Percentiles rank a stretch among this genome's conserved stretches.
These are phyloP conservation scores for Globisporangium okanoganense DNA, from an alignment of 352 stramenopile species.

Conservation along the genomic window DNA sequence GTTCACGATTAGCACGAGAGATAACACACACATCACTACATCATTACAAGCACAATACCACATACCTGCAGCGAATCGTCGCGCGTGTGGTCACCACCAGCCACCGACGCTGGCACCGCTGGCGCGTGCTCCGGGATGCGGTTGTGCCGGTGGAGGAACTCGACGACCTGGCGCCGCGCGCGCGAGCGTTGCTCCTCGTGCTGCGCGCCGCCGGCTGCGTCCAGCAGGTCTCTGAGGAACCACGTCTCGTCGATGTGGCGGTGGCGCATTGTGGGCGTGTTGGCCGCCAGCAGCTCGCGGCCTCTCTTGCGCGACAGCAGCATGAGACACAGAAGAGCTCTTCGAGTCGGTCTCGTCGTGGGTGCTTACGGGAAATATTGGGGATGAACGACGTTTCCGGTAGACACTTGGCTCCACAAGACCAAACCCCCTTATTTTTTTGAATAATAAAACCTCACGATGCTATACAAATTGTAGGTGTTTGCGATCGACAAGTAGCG, in stretches of 20 bases:
- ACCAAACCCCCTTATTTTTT: no score
- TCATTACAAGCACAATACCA: neutral
- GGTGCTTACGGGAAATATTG: conserved; percentile 1
- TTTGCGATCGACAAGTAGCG: no score
- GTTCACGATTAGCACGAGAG: neutral
- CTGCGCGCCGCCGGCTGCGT: conserved; percentile 2
- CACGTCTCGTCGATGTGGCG: conserved; percentile 29
- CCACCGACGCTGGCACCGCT: conserved; percentile 5
- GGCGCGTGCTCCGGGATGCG: conserved; percentile 16
- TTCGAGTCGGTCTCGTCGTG: neutral
- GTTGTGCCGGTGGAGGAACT: conserved; percentile 32
- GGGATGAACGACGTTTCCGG: neutral
- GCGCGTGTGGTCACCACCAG: neutral
- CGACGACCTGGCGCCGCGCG: conserved; percentile 19
- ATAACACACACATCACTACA: neutral
- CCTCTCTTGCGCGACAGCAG: conserved; percentile 50
- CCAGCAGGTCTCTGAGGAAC: conserved; percentile 36
- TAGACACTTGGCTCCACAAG: neutral
- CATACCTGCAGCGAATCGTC: conserved; percentile 23
- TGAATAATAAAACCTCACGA: no score
- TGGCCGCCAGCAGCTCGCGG: conserved; percentile 24
- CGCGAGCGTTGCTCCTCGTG: conserved; percentile 1
- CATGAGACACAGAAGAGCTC: conserved; percentile 19
- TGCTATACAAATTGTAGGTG: neutral
- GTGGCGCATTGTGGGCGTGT: conserved; percentile 16